phyloP scores from a whole-genome alignment of 495 filamentous ascomycete genomes.

The Neurospora tetrasperma region DNA sequence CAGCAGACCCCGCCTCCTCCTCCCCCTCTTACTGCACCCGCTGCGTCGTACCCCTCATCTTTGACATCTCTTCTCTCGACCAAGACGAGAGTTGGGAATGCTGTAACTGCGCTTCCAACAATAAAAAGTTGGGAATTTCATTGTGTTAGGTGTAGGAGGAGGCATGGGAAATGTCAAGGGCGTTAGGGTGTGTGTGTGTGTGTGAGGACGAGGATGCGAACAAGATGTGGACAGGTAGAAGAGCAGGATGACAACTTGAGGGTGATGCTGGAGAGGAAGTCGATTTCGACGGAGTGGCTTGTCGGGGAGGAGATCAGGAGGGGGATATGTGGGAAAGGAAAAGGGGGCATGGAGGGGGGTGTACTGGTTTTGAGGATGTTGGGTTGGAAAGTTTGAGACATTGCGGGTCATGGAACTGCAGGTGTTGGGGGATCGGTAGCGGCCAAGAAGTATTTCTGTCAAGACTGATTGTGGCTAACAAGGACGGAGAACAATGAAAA shows the following conservation, averaged over 20 bases:
- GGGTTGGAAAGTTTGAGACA: not conserved
- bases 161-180: not conserved
- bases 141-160: constrained; percentile 2
- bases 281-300: not conserved
- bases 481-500: not conserved
- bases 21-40: not conserved
- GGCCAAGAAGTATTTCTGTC: not conserved
- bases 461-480: not conserved
- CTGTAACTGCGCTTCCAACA: constrained; percentile 2
- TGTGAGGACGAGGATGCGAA: not conserved
- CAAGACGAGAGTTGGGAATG: constrained; percentile 5
- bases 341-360: not conserved
- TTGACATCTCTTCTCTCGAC: not conserved
- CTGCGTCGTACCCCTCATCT: not conserved
- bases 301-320: not conserved
- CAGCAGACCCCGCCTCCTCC: not conserved
- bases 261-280: not conserved
- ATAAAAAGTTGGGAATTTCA: constrained; percentile 1
- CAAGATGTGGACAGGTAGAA: no score
- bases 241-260: not conserved
- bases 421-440: not conserved
- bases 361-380: not conserved
- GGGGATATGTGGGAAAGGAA: not conserved
- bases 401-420: not conserved
- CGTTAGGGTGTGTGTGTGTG: not conserved